phyloP scores from a whole-genome alignment of 1,139 yeast genomes.

The Yamadazyma oceani region DNA sequence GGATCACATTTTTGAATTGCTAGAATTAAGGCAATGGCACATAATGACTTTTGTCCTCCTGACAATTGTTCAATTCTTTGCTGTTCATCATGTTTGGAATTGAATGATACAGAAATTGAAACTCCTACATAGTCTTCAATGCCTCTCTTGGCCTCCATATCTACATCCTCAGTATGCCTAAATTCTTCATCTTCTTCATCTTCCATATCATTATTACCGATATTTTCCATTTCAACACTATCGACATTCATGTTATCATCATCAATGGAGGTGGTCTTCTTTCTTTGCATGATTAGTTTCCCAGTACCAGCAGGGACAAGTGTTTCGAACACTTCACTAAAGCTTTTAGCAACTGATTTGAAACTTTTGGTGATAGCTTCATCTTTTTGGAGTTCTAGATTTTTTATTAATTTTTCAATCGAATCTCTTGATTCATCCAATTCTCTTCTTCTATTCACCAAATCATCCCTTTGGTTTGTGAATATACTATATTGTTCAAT shows the following conservation, averaged over 20 bases:
- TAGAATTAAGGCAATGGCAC: slow-evolving; percentile 89
- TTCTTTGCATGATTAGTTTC: slow-evolving; percentile 62
- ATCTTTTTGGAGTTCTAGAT: slow-evolving; percentile 75
- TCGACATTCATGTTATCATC: slow-evolving; percentile 7
- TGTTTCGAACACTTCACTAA: slow-evolving; percentile 70
- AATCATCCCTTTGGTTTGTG: slow-evolving; percentile 68
- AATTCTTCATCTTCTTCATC: slow-evolving; percentile 20
- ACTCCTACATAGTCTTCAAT: slow-evolving; percentile 79
- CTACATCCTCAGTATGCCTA: slow-evolving; percentile 17
- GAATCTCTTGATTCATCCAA: slow-evolving; percentile 70
- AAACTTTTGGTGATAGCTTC: slow-evolving; percentile 82
- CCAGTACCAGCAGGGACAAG: slow-evolving; percentile 88
- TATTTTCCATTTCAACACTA: slow-evolving; percentile 10
- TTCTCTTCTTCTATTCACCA: slow-evolving; percentile 65
- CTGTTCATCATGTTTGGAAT: slow-evolving; percentile 83
- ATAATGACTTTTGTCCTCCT: slow-evolving; percentile 94
- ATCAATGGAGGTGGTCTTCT: slow-evolving; percentile 20
- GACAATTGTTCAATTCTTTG: slow-evolving; percentile 87
- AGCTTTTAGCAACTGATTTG: slow-evolving; percentile 70
- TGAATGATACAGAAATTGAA: slow-evolving; percentile 86
- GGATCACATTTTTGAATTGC: slow-evolving; percentile 96
- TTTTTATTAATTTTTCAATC: slow-evolving; percentile 70
- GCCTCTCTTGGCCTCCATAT: slow-evolving; percentile 20
- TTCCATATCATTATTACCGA: slow-evolving; percentile 12
- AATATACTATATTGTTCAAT: slow-evolving; percentile 80